Evolutionary conservation across 805 yeast species (phyloP).

Genomic region (Candida golubevii): DNA sequence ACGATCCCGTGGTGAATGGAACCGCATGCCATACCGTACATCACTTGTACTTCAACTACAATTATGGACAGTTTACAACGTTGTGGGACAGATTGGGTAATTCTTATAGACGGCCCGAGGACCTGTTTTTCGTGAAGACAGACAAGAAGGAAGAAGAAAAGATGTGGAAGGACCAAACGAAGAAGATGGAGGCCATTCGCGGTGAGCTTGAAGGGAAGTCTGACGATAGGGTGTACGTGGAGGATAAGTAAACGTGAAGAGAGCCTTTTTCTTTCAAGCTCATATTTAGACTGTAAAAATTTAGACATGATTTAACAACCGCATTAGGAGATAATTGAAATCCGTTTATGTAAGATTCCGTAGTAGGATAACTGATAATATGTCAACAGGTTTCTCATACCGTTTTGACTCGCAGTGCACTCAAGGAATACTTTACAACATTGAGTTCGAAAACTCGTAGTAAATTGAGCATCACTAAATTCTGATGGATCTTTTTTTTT

Average conservation of each 20-base stretch:
- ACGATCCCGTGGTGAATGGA: constrained; percentile 92
- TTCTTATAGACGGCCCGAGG: constrained; percentile 89
- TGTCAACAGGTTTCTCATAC: too few species aligned
- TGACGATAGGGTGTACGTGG: constrained; percentile 70
- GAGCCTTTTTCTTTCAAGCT: too few species aligned
- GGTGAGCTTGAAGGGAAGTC: constrained; percentile 71
- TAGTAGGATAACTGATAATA: too few species aligned
- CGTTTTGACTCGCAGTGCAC: too few species aligned
- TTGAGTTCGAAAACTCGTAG: too few species aligned
- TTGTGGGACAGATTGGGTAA: constrained; percentile 97
- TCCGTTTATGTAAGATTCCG: too few species aligned
- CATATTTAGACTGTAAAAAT: too few species aligned
- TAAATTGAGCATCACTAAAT: too few species aligned
- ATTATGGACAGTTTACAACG: constrained; percentile 97
- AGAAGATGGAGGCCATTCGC: constrained; percentile 75
- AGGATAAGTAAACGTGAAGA: constrained; percentile 2
- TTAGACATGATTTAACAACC: too few species aligned
- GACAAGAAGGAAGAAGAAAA: constrained; percentile 50
- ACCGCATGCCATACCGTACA: constrained; percentile 98
- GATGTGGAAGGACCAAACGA: constrained; percentile 68
- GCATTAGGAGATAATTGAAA: too few species aligned
- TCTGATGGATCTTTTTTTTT: too few species aligned
- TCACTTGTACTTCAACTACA: constrained; percentile 94
- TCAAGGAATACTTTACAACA: too few species aligned
- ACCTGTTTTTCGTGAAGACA: constrained; percentile 62